Base-by-base conservation (phyloP, 306 rosid species). In the Datisca glomerata region DNA sequence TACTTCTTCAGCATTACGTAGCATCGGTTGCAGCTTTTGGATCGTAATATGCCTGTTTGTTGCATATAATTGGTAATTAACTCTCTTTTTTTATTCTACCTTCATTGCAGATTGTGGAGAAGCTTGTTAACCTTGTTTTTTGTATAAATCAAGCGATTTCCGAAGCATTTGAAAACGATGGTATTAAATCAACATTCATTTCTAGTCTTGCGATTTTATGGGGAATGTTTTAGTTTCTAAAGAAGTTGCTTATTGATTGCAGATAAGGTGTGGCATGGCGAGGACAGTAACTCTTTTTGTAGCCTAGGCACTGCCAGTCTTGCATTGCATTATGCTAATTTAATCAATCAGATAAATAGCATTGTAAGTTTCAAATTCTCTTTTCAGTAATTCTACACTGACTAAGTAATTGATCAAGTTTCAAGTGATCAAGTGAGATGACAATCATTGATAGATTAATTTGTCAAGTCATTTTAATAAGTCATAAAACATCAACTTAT, bases 281-380 rank as follows among this genome's bases (percentile, higher is more conserved):
- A 41, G 28, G 64, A 71, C 50, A 12, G 56, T 33, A 63, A 55
- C n/a, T 67, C 29, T 55, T 59, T 73, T 60, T 69, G 71, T 55
- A 80, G 81, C 54, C 74, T 91, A 33, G 99, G 99, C 2, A 63
- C 60, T 47, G 81, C 77, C 43, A 92, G 96, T 60, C 96, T 91
- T 57, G 87, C 99, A 13, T 79, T 91, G 34, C 99, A 91, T 61
- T 91, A 91, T 70, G 94, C 96, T 19, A 78, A 78, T 57, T 51
- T 91, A 51, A 73, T 78, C 62, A 80, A 66, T 58, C 99, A 80
- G 66, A 80, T 85, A 61, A 81, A 69, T 61, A 56, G 54, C 56
- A 80, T 85, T 60, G 99, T 91, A 71, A 75, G 83, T 47, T 65
- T 57, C 28, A 7, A 33, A 3, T 31, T 31, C n/a, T 31, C 13